Evolutionary conservation across 495 filamentous ascomycete species (phyloP), one percentile per base, ranked within the genome.

Genomic region (Pseudevernia furfuracea): DNA sequence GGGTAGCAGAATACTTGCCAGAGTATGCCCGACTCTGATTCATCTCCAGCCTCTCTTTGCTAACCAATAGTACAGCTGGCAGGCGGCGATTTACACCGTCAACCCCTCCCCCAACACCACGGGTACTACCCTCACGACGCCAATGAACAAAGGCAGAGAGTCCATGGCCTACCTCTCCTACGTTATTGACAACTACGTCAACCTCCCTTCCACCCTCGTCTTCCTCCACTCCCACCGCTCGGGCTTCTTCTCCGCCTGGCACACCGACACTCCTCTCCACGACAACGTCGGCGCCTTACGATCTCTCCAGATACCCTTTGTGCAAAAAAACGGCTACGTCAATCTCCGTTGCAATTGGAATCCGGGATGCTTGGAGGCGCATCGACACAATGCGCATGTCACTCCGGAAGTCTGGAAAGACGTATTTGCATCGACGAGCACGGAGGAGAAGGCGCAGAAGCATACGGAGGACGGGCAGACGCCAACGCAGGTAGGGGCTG

Each of bases 51-150:
- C 34, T 19, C 28, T 9, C 63, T 67, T 59, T 34, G 6, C 58
- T 60, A 34, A 60, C 52, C 62, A 58, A 58, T 34, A 1, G 7
- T 3, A 37, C 58, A 81, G 79, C 66, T 81, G 78, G 78, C 73
- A 75, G 48, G 69, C 71, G 41, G 77, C 77, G 60, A 73, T 87
- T 48, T 90, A 90, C 71, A 78, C 79, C 34, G 84, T 82, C 58
- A 83, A 90, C 56, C 70, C 81, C 83, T 62, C 79, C 77, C 59
- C 79, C 79, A 48, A 72, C 70, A 1, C 79, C 83, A 10, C 62
- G 5, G 17, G n/a, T 30, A 66, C 63, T 1, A 60, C 48, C 53
- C 72, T 72, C 52, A 61, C 44, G 3, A 72, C 77, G 11, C 65
- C 75, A 34, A 58, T 72, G 37, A 81, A 81, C 68, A 81, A 82